Conservation (phyloP, 257 asterid species). For the Salvia splendens region DNA sequence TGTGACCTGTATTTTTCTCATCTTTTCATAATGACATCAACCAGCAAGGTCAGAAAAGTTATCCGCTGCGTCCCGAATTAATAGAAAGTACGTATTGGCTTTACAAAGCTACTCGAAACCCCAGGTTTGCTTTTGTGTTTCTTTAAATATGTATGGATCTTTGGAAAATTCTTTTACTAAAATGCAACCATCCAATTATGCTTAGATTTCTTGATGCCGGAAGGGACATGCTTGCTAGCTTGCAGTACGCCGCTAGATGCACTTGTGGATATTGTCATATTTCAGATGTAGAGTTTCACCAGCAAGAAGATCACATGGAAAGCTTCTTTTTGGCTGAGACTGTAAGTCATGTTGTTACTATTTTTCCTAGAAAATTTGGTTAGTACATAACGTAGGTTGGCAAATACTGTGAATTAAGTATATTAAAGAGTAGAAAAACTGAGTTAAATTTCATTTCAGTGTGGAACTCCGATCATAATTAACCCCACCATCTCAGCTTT, state of each 20-base stretch:
- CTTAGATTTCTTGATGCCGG: slow-evolving; percentile 92
- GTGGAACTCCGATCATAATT: background rate
- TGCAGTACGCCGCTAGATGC: slow-evolving; percentile 92
- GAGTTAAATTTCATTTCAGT: background rate
- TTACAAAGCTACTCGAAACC: slow-evolving; percentile 93
- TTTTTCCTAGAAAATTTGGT: background rate
- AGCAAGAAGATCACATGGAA: slow-evolving; percentile 98
- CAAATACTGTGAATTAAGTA: background rate
- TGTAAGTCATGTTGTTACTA: slow-evolving; percentile 44
- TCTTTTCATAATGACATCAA: slow-evolving; percentile 29
- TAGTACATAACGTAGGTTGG: background rate
- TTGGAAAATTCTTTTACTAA: slow-evolving; percentile 18
- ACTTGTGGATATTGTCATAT: slow-evolving; percentile 97
- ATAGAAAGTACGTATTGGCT: slow-evolving; percentile 99
- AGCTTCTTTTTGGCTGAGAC: slow-evolving; percentile 99
- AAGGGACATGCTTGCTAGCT: slow-evolving; percentile 92
- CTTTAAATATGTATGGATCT: slow-evolving; percentile 21
- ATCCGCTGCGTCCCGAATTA: slow-evolving; percentile 94
- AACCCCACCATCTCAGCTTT: background rate
- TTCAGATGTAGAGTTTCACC: slow-evolving; percentile 92
- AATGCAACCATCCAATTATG: background rate
- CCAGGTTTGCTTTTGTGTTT: slow-evolving; percentile 58
- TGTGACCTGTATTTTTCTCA: slow-evolving; percentile 11
- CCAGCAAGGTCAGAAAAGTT: slow-evolving; percentile 99
- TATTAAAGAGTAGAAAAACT: background rate